Evolutionary conservation across 768 basidiomycete genomes (phyloP), one percentile per base, ranked within the genome.

Genomic region (Boletus vermiculosoides): DNA sequence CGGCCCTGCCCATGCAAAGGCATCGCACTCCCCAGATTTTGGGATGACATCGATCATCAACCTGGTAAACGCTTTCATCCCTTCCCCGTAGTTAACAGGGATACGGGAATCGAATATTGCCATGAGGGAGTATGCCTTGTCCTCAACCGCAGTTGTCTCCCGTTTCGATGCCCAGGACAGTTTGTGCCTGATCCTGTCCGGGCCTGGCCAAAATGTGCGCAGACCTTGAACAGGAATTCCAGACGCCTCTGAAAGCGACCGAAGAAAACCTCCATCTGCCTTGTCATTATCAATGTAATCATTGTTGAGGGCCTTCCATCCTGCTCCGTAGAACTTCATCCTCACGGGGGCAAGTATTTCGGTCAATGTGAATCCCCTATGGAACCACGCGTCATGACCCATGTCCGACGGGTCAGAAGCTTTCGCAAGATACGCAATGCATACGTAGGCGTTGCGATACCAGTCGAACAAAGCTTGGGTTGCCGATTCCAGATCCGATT

Each of bases 1-100:
- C 5, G 52, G 52, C 1, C 65, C 65, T n/a, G 66, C 65, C 65
- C 66, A 66, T 15, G 65, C 57, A 13, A 66, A 64, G 45, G 55
- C 48, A 15, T 66, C 65, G 20, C 65, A 66, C 37, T 66, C 60
- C 20, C 63, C 55, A 11, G 63, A 55, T 37, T 25, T 48, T 16
- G 55, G 55, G 34, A 66, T 56, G 13, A 59, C 28, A 6, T 58
- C 53, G n/a, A 58, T 5, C 66, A 66, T 65, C 42, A 67, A 45
- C 44, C 60, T 52, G n/a, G 22, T 22, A 39, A 66, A 67, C 16
- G 66, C 57, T n/a, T 18, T 48, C 4, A 55, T 52, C 8, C 55
- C 55, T 20, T 64, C 63, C 13, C 57, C 63, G 3, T 61, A 62
- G 1, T n/a, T n/a, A 2, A 65, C 22, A 1, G 25, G n/a, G 11